Conservation (phyloP, 495 filamentous ascomycete species). For the Penicillium argentinense region DNA sequence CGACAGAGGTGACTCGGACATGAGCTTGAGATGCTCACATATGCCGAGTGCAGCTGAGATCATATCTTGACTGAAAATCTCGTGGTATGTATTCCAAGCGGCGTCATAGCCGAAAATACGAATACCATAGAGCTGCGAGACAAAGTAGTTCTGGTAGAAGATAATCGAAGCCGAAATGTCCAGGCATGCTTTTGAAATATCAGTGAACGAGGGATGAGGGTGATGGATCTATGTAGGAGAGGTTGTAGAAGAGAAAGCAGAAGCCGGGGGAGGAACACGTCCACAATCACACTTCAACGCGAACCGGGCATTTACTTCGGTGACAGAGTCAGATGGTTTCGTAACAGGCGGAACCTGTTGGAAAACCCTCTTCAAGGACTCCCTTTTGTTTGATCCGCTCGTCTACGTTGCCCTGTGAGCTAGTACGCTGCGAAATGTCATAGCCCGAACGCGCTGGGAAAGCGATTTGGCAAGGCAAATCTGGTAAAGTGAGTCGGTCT, state of each 20-base stretch:
- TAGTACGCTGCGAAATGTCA: constrained; percentile 10
- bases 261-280: constrained; percentile 22
- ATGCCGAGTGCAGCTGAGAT: constrained; percentile 20
- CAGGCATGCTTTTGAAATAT: constrained; percentile 16
- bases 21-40: constrained; percentile 20
- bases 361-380: constrained; percentile 14
- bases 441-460: constrained; percentile 15
- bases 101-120: constrained; percentile 9
- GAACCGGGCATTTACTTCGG: too few species aligned
- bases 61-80: constrained; percentile 27
- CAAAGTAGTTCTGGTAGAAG: constrained; percentile 30
- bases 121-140: constrained; percentile 20
- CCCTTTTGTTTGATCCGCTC: constrained; percentile 13
- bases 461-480: constrained; percentile 19
- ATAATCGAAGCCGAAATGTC: constrained; percentile 22
- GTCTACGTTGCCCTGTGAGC: constrained; percentile 4
- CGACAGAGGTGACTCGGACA: too few species aligned
- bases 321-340: constrained; percentile 5
- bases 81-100: constrained; percentile 28
- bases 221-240: constrained; percentile 1
- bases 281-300: constrained; percentile 20
- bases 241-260: constrained; percentile 26
- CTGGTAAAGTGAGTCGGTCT: constrained; percentile 24
- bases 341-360: constrained; percentile 6
- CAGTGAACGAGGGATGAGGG: constrained; percentile 2